Evolutionary conservation across 306 rosid genomes (phyloP).

Genomic region (Rubus idaeus): DNA sequence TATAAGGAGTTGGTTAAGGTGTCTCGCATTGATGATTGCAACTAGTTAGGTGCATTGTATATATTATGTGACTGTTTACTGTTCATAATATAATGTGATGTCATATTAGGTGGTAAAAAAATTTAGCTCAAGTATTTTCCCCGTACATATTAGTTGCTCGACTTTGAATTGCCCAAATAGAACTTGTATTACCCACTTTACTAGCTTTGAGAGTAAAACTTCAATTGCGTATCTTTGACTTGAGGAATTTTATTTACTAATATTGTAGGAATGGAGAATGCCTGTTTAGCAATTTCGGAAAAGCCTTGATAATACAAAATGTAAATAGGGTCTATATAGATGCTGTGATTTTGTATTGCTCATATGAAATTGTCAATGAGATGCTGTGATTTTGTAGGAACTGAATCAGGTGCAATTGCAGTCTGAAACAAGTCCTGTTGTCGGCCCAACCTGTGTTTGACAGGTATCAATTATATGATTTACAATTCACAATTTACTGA

Average conservation of each 20-base stretch:
- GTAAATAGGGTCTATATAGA: background rate
- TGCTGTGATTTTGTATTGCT: background rate
- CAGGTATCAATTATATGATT: slow-evolving; percentile 13
- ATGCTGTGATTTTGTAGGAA: slow-evolving; percentile 46
- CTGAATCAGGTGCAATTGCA: slow-evolving; percentile 41
- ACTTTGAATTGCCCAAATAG: background rate
- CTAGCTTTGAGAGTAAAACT: background rate
- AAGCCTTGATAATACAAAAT: background rate
- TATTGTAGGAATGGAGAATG: background rate
- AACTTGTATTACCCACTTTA: background rate
- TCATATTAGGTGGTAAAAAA: background rate
- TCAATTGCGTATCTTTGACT: background rate
- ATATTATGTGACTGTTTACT: background rate
- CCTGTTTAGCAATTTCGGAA: background rate
- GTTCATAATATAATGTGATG: background rate
- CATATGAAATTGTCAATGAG: background rate
- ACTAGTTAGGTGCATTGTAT: background rate
- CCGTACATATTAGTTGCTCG: background rate
- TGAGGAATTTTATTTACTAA: background rate
- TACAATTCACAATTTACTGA: background rate
- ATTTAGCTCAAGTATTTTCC: background rate
- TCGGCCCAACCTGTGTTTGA: slow-evolving; percentile 41
- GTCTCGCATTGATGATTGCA: background rate
- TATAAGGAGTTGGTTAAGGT: background rate
- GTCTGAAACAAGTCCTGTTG: slow-evolving; percentile 47